Percentiles rank a stretch among this genome's conserved stretches.
Evolutionary conservation across 805 yeast genomes (phyloP).

Genomic region (Yarrowia osloensis): DNA sequence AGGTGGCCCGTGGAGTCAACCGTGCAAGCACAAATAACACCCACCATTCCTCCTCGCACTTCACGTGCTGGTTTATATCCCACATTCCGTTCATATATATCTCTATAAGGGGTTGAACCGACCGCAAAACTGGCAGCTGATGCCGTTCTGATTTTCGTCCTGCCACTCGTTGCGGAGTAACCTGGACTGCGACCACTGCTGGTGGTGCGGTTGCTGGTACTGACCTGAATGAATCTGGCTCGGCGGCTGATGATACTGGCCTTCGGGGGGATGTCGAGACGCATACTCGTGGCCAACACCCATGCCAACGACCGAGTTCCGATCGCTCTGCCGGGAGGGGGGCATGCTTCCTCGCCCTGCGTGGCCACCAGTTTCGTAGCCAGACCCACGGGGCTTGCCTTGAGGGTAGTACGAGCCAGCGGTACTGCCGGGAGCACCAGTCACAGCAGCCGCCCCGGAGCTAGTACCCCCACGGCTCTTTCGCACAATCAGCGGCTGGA

Average conservation of each 20-base stretch:
- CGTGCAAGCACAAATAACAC: too few species aligned
- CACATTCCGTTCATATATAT: not conserved
- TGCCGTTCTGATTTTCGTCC: constrained; percentile 18
- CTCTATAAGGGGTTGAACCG: not conserved
- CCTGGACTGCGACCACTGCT: constrained; percentile 3
- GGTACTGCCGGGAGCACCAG: not conserved
- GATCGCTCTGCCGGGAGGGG: not conserved
- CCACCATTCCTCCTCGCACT: too few species aligned
- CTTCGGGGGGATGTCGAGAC: not conserved
- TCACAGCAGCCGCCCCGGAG: not conserved
- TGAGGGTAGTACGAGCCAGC: not conserved
- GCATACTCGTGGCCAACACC: not conserved
- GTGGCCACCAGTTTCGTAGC: not conserved
- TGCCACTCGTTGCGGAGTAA: constrained; percentile 11
- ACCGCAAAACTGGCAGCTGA: constrained; percentile 17
- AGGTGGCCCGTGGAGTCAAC: too few species aligned
- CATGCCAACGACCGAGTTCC: not conserved
- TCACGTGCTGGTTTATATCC: too few species aligned
- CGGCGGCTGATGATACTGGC: not conserved
- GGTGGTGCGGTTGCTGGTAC: not conserved
- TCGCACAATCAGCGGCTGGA: constrained; percentile 4
- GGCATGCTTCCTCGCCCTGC: not conserved
- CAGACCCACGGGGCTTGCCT: not conserved
- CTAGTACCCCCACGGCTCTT: not conserved
- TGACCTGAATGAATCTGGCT: not conserved